Percentiles rank a stretch among this genome's conserved stretches.
phyloP scores from a whole-genome alignment of 345 rosid species.

The Laguncularia racemosa region DNA sequence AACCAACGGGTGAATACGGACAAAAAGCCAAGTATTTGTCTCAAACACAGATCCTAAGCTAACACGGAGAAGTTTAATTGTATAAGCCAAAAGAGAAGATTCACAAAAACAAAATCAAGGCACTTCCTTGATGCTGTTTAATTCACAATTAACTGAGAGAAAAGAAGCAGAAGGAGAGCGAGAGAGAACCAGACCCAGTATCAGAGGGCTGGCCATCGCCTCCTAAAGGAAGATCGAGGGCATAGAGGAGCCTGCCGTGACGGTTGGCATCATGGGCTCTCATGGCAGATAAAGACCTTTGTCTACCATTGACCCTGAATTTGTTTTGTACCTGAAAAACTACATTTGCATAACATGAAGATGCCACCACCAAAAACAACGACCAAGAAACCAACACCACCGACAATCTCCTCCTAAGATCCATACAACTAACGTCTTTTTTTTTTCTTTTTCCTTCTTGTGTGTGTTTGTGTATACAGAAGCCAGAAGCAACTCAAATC shows the following conservation, averaged over 20 bases:
- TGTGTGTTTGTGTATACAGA: too few species aligned
- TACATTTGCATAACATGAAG: slow-evolving; percentile 21
- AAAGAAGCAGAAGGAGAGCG: neutral
- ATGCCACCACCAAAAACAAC: slow-evolving; percentile 16
- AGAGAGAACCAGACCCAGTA: slow-evolving; percentile 42
- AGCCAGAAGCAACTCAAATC: too few species aligned
- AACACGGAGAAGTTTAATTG: too few species aligned
- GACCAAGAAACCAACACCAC: slow-evolving; percentile 9
- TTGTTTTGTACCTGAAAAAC: slow-evolving; percentile 61
- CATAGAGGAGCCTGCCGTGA: slow-evolving; percentile 54
- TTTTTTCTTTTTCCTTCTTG: too few species aligned
- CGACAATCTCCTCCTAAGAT: slow-evolving; percentile 9
- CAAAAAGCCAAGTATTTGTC: too few species aligned
- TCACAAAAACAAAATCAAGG: neutral
- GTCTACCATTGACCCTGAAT: slow-evolving; percentile 31
- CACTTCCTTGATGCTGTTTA: neutral
- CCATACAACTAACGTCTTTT: too few species aligned
- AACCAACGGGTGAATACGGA: too few species aligned
- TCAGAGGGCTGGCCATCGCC: slow-evolving; percentile 68
- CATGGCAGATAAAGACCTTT: slow-evolving; percentile 33
- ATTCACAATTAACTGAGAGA: neutral
- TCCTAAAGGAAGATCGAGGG: slow-evolving; percentile 60
- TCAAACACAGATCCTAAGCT: too few species aligned
- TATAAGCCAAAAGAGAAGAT: too few species aligned
- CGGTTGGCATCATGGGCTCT: slow-evolving; percentile 67